phyloP scores from a whole-genome alignment of 2,329 filamentous ascomycete genomes.

The Hypoxylon sp. region DNA sequence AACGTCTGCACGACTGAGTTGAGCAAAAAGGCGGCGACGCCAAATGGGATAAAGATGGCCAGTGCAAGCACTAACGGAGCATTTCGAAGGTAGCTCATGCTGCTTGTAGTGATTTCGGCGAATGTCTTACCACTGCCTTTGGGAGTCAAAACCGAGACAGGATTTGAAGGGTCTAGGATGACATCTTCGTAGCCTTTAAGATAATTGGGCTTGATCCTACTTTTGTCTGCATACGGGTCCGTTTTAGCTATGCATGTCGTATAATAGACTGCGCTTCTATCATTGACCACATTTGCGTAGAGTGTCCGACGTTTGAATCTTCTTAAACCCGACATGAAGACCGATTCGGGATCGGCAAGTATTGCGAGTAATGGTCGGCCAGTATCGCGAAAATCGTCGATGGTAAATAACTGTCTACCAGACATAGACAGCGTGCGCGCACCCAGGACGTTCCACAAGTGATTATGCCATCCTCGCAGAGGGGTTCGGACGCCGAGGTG shows the following conservation, averaged over 20 bases:
- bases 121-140: conserved; percentile 50
- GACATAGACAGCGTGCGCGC: conserved; percentile 85
- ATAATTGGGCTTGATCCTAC: conserved; percentile 79
- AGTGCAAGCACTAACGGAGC: conserved; percentile 77
- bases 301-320: conserved; percentile 82
- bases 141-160: conserved; percentile 66
- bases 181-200: conserved; percentile 80
- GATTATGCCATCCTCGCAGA: conserved; percentile 74
- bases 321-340: conserved; percentile 85
- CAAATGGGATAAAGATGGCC: conserved; percentile 80
- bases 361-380: conserved; percentile 84
- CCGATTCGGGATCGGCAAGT: conserved; percentile 84
- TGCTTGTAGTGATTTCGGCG: conserved; percentile 54
- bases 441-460: conserved; percentile 86
- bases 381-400: conserved; percentile 88
- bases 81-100: conserved; percentile 61
- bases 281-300: conserved; percentile 91
- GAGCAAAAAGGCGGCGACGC: conserved; percentile 77
- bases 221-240: conserved; percentile 81
- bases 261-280: conserved; percentile 85
- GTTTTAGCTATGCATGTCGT: conserved; percentile 83
- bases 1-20: conserved; percentile 84
- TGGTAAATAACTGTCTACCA: conserved; percentile 87
- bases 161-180: conserved; percentile 77
- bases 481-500: conserved; percentile 84